Percentiles rank a stretch among this genome's conserved stretches.
Conservation (phyloP, 2,329 filamentous ascomycete species). For the Leptographium lundbergii region DNA sequence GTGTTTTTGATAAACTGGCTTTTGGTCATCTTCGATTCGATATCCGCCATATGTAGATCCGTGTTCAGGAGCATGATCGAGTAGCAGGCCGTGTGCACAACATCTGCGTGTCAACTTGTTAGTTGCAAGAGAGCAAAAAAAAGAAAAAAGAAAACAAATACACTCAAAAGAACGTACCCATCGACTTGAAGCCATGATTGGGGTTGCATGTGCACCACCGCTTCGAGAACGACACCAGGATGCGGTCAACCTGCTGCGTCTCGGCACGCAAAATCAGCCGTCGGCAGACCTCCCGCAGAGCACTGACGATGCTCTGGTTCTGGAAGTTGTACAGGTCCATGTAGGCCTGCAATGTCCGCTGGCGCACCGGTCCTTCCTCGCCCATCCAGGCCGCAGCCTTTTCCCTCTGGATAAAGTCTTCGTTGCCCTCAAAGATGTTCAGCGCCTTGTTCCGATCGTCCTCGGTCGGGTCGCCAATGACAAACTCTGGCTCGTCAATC, state of each 20-base stretch:
- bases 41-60: conserved; percentile 87
- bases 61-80: conserved; percentile 92
- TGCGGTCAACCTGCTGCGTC: conserved; percentile 92
- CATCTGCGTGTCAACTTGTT: conserved; percentile 40
- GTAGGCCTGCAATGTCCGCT: conserved; percentile 58
- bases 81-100: conserved; percentile 95
- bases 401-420: conserved; percentile 66
- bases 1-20: conserved; percentile 95
- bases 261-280: conserved; percentile 78
- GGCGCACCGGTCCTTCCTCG: conserved; percentile 50
- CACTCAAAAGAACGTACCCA: conserved; percentile 40
- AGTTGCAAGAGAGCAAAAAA: neutral
- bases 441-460: conserved; percentile 68
- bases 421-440: conserved; percentile 73
- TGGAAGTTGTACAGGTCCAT: conserved; percentile 87
- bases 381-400: conserved; percentile 84
- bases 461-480: conserved; percentile 46
- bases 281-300: conserved; percentile 69
- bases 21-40: conserved; percentile 92
- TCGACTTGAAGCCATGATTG: conserved; percentile 82
- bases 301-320: conserved; percentile 64
- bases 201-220: conserved; percentile 92
- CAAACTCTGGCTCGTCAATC: conserved; percentile 45
- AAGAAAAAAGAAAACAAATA: neutral
- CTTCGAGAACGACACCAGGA: conserved; percentile 76